Conservation (phyloP, 495 filamentous ascomycete genomes). For the Neurospora tetraspora region DNA sequence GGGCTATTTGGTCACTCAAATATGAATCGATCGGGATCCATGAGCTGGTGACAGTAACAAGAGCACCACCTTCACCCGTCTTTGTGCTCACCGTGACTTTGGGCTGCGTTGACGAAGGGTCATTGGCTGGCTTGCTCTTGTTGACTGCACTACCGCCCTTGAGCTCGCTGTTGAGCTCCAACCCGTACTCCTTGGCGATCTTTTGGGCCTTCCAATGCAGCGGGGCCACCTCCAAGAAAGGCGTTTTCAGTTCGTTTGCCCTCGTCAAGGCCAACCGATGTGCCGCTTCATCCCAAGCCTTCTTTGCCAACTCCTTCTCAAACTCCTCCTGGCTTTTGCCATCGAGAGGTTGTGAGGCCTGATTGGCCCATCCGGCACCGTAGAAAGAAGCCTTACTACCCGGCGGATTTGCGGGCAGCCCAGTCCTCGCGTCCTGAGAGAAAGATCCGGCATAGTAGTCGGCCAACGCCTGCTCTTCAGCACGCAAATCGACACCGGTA, state of each 20-base stretch:
- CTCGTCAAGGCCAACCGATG: conserved; percentile 30
- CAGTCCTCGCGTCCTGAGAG: conserved; percentile 26
- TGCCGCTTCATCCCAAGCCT: conserved; percentile 37
- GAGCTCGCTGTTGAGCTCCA: conserved; percentile 43
- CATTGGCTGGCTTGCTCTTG: conserved; percentile 38
- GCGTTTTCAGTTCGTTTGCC: conserved; percentile 35
- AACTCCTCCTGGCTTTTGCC: conserved; percentile 41
- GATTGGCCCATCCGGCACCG: conserved; percentile 49
- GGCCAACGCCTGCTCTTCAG: conserved; percentile 67
- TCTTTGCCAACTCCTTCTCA: conserved; percentile 35
- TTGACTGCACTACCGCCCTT: conserved; percentile 36
- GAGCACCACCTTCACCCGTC: conserved; percentile 40
- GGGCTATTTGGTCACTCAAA: conserved; percentile 62
- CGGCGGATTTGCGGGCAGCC: conserved; percentile 39
- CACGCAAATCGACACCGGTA: conserved; percentile 73
- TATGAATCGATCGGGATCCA: conserved; percentile 56
- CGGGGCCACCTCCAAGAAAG: conserved; percentile 30
- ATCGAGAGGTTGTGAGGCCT: conserved; percentile 37
- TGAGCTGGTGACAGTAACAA: conserved; percentile 49
- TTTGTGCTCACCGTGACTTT: conserved; percentile 25
- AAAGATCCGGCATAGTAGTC: conserved; percentile 40
- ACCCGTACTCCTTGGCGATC: conserved; percentile 48
- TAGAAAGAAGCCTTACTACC: conserved; percentile 42
- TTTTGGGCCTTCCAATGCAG: conserved; percentile 43
- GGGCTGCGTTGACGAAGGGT: conserved; percentile 36